Base-by-base conservation (phyloP, 1,284 basidiomycete species). In the Puccinia brachypodii region DNA sequence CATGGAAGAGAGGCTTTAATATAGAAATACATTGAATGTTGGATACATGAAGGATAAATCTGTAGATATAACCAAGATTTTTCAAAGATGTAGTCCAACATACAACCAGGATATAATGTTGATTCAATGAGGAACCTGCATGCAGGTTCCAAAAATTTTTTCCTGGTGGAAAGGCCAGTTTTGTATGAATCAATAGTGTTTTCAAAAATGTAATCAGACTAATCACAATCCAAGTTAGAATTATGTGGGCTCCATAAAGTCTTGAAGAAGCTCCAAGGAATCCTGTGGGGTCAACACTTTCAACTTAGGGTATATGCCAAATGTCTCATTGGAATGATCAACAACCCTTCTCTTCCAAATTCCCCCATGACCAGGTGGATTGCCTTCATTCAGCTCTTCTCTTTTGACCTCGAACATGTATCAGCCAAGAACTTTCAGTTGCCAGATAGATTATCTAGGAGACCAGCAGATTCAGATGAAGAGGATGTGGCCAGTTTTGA, bases 121-220 rank as follows among this genome's bases (percentile, higher is more conserved):
- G n/a, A n/a, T n/a, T n/a, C n/a, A n/a, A n/a, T n/a, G n/a, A n/a
- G n/a, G n/a, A n/a, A n/a, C n/a, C n/a, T n/a, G n/a, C n/a, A n/a
- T n/a, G n/a, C n/a, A n/a, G n/a, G n/a, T n/a, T n/a, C n/a, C n/a
- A n/a, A n/a, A n/a, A n/a, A n/a, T n/a, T n/a, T n/a, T n/a, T n/a
- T n/a, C n/a, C n/a, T n/a, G n/a, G n/a, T 25, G n/a, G 33, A 36
- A 7, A 56, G 44, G 56, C 72, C 72, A 58, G 72, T 58, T 11
- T 19, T 76, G 14, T 76, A 76, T 66, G 74, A 76, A 47, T 76
- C 74, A 31, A 44, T 60, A 36, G 58, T 64, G 3, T 76, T 76
- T 38, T 68, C 60, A 44, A 11, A 8, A 16, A 25, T 64, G 36
- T 58, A 76, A 44, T 76, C 53, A 44, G 19, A 42, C 11, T 76